Conservation (phyloP, 352 stramenopile species). For the Globisporangium abappressorium region DNA sequence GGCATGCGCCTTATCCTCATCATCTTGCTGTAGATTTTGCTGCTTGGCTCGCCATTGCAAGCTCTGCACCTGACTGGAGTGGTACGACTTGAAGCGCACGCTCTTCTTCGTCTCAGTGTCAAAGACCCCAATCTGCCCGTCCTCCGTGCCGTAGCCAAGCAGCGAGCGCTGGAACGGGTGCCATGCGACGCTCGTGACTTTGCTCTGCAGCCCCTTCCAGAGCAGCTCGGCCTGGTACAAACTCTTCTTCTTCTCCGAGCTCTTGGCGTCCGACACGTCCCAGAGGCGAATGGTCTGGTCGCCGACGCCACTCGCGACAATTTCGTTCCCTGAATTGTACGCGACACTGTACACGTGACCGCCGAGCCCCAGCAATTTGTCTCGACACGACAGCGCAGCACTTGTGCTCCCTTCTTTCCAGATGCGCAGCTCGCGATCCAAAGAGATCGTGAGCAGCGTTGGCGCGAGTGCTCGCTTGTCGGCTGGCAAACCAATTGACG, state of each 20-base stretch:
- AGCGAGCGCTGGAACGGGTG: slow-evolving; percentile 48
- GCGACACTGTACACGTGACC: slow-evolving; percentile 61
- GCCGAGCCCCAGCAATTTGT: slow-evolving; percentile 50
- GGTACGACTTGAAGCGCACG: slow-evolving; percentile 41
- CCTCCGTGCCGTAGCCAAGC: slow-evolving; percentile 72
- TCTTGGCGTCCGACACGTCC: slow-evolving; percentile 23
- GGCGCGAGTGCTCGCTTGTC: neutral
- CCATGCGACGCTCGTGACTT: slow-evolving; percentile 66
- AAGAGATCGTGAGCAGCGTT: slow-evolving; percentile 51
- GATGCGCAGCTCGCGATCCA: slow-evolving; percentile 67
- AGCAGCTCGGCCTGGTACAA: slow-evolving; percentile 45
- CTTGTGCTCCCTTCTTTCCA: slow-evolving; percentile 36
- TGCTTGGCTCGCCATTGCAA: slow-evolving; percentile 40
- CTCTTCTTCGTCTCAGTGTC: slow-evolving; percentile 53
- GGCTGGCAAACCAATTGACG: neutral
- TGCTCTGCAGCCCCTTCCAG: slow-evolving; percentile 80
- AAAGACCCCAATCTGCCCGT: slow-evolving; percentile 60
- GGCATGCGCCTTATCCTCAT: neutral
- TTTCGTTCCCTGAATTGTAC: slow-evolving; percentile 24
- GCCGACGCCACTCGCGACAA: slow-evolving; percentile 55
- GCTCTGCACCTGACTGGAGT: slow-evolving; percentile 35
- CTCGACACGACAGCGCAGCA: slow-evolving; percentile 28
- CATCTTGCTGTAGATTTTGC: neutral
- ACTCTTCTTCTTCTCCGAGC: slow-evolving; percentile 15
- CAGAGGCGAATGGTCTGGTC: slow-evolving; percentile 77